Evolutionary conservation across 2,329 filamentous ascomycete genomes (phyloP), one percentile per base, ranked within the genome.

Genomic region (Ceratocystis destructans): DNA sequence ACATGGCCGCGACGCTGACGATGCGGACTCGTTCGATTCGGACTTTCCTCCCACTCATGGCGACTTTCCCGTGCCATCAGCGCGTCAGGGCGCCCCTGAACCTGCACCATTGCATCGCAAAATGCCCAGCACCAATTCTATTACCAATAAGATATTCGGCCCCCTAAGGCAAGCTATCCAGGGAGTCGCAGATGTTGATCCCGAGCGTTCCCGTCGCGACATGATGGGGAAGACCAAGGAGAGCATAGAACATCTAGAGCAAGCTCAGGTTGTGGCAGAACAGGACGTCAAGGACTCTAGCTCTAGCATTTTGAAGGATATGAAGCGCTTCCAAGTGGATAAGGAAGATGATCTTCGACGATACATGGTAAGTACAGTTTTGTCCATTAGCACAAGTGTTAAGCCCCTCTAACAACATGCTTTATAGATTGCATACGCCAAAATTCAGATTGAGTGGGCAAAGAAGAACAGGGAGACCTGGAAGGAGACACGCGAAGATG

Each of bases 141-240:
- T 97, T 69, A 92, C 92, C 1, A 87, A 86, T 73, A 96, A 93
- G 77, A 90, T 99, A 64, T 97, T 99, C 74, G 94, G 93, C 0
- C 89, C 92, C 10, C 87, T 99, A 69, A 95, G 90, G 66, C 93
- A 99, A 76, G 94, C 94, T 0, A 90, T 97, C 44, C 90, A 97
- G 73, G 94, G 94, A 3, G 93, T 97, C 72, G 93, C 94, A 0
- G 94, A 99, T 74, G 90, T 95, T 53, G 94, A 99, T 73, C 94
- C 94, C 0, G 94, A 99, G 77, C 83, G 92, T 69, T 96, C 92
- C 55, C 83, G 94, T 64, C 83, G 94, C 65, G 94, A 99, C 74
- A 88, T 90, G 69, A 96, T 99, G 71, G 92, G 93, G 48, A 97
- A 96, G 80, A 99, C 94, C 0, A 86, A 87, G 70, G 94, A 99